phyloP scores from a whole-genome alignment of 257 asterid genomes.

The Solanum habrochaites region DNA sequence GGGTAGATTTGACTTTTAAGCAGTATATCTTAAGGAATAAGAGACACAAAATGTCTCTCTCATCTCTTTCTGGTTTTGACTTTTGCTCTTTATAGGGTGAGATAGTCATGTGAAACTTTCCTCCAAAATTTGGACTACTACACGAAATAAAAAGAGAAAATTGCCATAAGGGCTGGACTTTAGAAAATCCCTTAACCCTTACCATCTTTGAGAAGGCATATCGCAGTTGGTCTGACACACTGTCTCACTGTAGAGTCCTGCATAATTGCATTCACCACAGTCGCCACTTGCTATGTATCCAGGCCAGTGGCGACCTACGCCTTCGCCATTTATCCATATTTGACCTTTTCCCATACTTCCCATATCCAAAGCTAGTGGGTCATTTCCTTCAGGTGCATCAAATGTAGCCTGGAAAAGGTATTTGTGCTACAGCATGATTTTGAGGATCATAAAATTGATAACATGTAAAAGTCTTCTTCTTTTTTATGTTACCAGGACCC shows the following conservation, averaged over 20 bases:
- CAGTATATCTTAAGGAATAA: not conserved
- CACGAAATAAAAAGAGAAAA: not conserved
- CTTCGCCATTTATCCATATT: conserved; percentile 5
- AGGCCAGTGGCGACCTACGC: conserved; percentile 3
- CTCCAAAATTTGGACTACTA: not conserved
- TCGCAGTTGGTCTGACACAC: conserved; percentile 6
- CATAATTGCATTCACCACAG: not conserved
- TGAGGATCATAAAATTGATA: not conserved
- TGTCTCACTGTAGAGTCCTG: not conserved
- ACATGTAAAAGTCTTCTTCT: not conserved
- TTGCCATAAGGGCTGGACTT: not conserved
- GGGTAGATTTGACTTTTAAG: not conserved
- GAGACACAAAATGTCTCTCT: not conserved
- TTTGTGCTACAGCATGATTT: not conserved
- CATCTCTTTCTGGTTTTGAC: not conserved
- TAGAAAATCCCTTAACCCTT: not conserved
- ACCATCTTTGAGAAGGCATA: conserved; percentile 13
- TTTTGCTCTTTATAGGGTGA: not conserved
- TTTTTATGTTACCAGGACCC: not conserved
- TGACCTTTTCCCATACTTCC: conserved; percentile 12
- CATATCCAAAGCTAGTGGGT: conserved; percentile 9
- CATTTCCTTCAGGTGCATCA: conserved; percentile 9
- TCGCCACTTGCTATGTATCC: not conserved
- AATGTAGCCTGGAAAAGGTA: conserved; percentile 4
- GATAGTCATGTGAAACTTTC: not conserved